Evolutionary conservation across 208 protist genomes (phyloP).

Genomic region (Acanthamoeba healyi): DNA sequence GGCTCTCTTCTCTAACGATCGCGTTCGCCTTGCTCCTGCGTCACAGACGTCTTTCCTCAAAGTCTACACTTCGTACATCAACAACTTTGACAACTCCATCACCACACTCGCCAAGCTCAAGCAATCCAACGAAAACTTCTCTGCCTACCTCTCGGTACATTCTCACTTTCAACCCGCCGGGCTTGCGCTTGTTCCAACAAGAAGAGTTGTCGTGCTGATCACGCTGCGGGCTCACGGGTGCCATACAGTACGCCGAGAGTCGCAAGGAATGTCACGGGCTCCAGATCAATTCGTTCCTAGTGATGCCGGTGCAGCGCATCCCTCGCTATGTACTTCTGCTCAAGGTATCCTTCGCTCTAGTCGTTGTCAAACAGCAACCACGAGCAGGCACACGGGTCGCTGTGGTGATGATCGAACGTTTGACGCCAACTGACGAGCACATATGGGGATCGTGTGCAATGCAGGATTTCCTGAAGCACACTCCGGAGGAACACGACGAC

Average conservation of each 20-base stretch:
- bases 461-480: conserved; percentile 57
- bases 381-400: too few relatives aligned
- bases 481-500: conserved; percentile 31
- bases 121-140: conserved; percentile 43
- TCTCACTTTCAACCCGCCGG: too few relatives aligned
- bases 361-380: too few relatives aligned
- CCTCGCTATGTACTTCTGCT: conserved; percentile 58
- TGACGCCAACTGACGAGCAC: too few relatives aligned
- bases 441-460: neutral
- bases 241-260: conserved; percentile 6
- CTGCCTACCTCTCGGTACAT: conserved; percentile 41
- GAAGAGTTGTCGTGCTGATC: too few relatives aligned
- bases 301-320: conserved; percentile 67
- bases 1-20: too few relatives aligned
- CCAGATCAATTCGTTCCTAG: conserved; percentile 30
- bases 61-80: conserved; percentile 67
- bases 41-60: conserved; percentile 48
- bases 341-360: neutral
- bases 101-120: conserved; percentile 43
- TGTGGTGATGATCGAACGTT: too few relatives aligned
- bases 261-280: conserved; percentile 45
- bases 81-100: conserved; percentile 61
- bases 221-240: neutral
- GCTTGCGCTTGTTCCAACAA: too few relatives aligned
- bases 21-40: too few relatives aligned